phyloP scores from a whole-genome alignment of 208 protist species.

The Leishmania aethiopica region DNA sequence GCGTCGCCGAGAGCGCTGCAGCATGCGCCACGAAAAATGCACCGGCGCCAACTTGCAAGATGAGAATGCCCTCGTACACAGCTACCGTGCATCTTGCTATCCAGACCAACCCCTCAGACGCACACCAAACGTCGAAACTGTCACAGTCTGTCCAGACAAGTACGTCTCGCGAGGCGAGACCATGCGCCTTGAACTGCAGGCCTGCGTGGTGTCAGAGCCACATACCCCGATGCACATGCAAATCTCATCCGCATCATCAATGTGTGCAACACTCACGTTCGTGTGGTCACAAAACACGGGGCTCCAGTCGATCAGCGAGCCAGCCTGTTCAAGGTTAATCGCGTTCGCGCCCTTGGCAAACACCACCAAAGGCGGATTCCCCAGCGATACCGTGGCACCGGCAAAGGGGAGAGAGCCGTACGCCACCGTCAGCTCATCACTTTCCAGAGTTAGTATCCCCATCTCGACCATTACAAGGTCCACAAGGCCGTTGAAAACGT shows the following conservation, averaged over 20 bases:
- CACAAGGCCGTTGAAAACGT: neutral
- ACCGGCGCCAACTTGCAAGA: neutral
- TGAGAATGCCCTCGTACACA: constrained; percentile 2
- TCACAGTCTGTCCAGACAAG: constrained; percentile 8
- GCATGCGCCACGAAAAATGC: neutral
- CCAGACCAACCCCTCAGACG: neutral
- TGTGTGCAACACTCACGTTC: constrained; percentile 14
- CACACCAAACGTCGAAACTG: neutral
- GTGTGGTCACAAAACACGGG: neutral
- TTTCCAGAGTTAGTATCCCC: neutral
- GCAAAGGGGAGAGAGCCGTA: neutral
- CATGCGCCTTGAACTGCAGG: constrained; percentile 11
- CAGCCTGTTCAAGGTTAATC: neutral
- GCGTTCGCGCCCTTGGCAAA: neutral
- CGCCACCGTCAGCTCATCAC: neutral
- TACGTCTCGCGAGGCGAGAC: neutral
- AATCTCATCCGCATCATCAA: neutral
- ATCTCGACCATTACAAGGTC: constrained; percentile 5
- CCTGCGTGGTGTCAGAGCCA: constrained; percentile 4
- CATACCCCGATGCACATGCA: constrained; percentile 8
- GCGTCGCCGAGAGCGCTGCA: neutral
- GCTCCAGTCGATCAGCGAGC: constrained; percentile 3
- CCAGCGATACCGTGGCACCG: neutral
- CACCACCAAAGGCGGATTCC: constrained; percentile 12
- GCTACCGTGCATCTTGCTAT: constrained; percentile 8